Conservation (phyloP, 139 green algal genomes). For the Coelastrella sp. region DNA sequence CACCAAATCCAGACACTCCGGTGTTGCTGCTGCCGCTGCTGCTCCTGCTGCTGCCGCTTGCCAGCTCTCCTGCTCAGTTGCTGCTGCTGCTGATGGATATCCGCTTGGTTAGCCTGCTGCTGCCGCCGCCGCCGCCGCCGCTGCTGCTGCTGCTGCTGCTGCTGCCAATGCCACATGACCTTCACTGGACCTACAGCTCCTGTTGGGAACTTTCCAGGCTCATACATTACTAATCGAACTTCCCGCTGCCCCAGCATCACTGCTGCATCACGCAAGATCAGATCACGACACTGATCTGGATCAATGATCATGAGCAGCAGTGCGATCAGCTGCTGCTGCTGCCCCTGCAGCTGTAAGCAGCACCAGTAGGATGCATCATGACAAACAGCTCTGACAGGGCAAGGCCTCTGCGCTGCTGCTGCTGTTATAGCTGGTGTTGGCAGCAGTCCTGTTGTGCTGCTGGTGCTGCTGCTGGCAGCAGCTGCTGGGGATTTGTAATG, state of each 20-base stretch:
- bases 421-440: neutral
- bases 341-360: slow-evolving; percentile 67
- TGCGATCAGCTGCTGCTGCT: slow-evolving; percentile 41
- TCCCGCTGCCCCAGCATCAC: slow-evolving; percentile 1
- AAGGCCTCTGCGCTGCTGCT: neutral
- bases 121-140: neutral
- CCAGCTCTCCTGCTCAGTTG: neutral
- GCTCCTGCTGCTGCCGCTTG: neutral
- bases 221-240: slow-evolving; percentile 2
- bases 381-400: slow-evolving; percentile 48
- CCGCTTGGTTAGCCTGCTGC: neutral
- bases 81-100: slow-evolving; percentile 11
- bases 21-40: slow-evolving; percentile 5
- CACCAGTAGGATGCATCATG: slow-evolving; percentile 81
- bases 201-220: neutral
- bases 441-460: neutral
- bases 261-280: neutral
- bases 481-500: neutral
- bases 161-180: slow-evolving; percentile 35
- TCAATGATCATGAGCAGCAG: slow-evolving; percentile 51
- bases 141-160: slow-evolving; percentile 4
- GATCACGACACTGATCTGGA: neutral
- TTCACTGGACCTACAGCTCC: slow-evolving; percentile 1
- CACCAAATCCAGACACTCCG: slow-evolving; percentile 57
- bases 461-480: slow-evolving; percentile 34